Percentiles rank a stretch among this genome's conserved stretches.
Conservation (phyloP, 805 yeast genomes). For the Saccharomycopsis guyanensis region DNA sequence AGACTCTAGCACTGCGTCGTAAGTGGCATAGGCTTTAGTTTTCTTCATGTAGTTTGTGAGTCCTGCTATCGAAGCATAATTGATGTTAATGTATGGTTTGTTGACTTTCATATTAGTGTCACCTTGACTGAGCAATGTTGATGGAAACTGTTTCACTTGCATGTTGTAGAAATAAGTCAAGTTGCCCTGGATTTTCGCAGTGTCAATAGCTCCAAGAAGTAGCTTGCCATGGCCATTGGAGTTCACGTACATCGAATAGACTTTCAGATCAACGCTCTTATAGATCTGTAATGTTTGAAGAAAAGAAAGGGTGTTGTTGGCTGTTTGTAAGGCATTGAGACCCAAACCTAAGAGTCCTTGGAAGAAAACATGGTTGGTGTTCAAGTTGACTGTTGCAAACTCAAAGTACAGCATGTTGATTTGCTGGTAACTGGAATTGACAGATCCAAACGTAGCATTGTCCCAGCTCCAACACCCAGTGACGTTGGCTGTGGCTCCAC, state of each 20-base stretch:
- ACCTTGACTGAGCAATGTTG: conserved; percentile 8
- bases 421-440: conserved; percentile 1
- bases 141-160: conserved; percentile 4
- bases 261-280: conserved; percentile 3
- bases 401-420: conserved; percentile 10
- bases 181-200: conserved; percentile 6
- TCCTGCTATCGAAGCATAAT: conserved; percentile 4
- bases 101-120: conserved; percentile 7
- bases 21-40: background rate
- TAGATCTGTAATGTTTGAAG: conserved; percentile 12
- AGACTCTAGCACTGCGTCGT: conserved; percentile 17
- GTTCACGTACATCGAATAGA: conserved; percentile 16
- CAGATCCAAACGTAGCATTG: conserved; percentile 13
- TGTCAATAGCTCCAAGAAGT: conserved; percentile 17
- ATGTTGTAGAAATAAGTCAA: conserved; percentile 11
- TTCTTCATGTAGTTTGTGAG: conserved; percentile 7
- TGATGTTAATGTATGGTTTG: conserved; percentile 12
- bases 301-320: conserved; percentile 4
- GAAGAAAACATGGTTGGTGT: conserved; percentile 6
- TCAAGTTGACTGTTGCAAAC: conserved; percentile 12
- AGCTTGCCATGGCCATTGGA: conserved; percentile 13
- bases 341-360: conserved; percentile 17
- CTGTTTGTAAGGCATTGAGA: background rate
- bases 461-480: conserved; percentile 21
- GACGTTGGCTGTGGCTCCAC: conserved; percentile 5